These are phyloP conservation scores for Oleoguttula mirabilis DNA, from an alignment of 495 filamentous ascomycete genomes.

Conservation along the genomic window DNA sequence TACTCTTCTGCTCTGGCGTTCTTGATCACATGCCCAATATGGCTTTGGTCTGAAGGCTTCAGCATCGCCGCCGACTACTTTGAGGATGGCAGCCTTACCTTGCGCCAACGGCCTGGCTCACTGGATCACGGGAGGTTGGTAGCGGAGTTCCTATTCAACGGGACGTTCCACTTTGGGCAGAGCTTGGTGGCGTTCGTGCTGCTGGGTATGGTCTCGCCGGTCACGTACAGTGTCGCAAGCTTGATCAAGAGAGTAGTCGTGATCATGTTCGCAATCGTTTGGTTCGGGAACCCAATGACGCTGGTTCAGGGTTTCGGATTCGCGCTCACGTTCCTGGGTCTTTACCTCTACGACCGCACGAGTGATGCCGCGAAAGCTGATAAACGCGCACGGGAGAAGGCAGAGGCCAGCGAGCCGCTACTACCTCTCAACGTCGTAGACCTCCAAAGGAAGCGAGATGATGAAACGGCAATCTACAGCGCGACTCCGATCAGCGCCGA, in stretches of 20 bases:
- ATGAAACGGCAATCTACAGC: neutral
- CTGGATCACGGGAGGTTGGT: constrained; percentile 68
- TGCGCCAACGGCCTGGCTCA: constrained; percentile 46
- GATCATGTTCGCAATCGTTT: constrained; percentile 85
- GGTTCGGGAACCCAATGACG: constrained; percentile 87
- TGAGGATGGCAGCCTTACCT: constrained; percentile 47
- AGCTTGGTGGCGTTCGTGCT: constrained; percentile 91
- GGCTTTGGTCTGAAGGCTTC: constrained; percentile 83
- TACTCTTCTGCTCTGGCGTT: constrained; percentile 92
- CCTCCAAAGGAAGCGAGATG: constrained; percentile 12
- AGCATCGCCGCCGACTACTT: constrained; percentile 62
- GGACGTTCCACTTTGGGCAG: constrained; percentile 90
- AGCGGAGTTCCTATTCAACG: constrained; percentile 89
- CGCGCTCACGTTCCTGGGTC: constrained; percentile 72
- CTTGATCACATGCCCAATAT: constrained; percentile 79
- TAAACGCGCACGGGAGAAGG: constrained; percentile 46
- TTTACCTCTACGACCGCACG: constrained; percentile 94
- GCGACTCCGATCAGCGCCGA: constrained; percentile 4
- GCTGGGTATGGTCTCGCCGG: constrained; percentile 80
- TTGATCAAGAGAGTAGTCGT: constrained; percentile 96
- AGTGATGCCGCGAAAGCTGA: constrained; percentile 75
- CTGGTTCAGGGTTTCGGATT: constrained; percentile 74
- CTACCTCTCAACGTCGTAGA: constrained; percentile 51
- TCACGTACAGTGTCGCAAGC: constrained; percentile 92
- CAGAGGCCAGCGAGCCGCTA: constrained; percentile 48